A percentile compares a stretch with the other conserved stretches of the same genome.
phyloP scores from a whole-genome alignment of 2,329 filamentous ascomycete species.

The Eurotiales sp. region DNA sequence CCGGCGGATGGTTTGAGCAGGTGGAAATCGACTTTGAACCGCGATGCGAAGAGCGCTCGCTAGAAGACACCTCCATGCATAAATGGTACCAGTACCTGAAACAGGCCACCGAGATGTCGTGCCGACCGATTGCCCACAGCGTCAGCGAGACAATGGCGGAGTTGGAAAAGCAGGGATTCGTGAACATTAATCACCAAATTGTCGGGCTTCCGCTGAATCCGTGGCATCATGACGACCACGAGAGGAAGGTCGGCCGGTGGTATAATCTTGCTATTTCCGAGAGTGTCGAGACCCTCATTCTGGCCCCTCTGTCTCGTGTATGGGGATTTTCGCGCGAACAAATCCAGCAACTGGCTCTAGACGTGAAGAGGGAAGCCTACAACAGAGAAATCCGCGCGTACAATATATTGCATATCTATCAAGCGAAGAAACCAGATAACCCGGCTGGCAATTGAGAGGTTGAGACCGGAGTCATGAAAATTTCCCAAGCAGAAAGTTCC shows the following conservation, averaged over 20 bases:
- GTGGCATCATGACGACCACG: constrained; percentile 63
- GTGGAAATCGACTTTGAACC: constrained; percentile 84
- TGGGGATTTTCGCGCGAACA: constrained; percentile 59
- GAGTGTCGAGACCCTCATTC: constrained; percentile 67
- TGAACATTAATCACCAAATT: constrained; percentile 68
- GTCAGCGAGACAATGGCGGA: constrained; percentile 51
- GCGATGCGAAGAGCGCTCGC: constrained; percentile 63
- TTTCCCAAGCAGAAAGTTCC: too few species aligned
- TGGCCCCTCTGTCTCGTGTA: constrained; percentile 68
- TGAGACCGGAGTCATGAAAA: too few species aligned
- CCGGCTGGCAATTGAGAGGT: constrained; percentile 22
- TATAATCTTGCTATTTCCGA: constrained; percentile 76
- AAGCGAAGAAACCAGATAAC: constrained; percentile 37
- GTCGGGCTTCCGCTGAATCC: constrained; percentile 70
- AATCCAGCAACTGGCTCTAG: constrained; percentile 59
- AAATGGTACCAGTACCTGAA: constrained; percentile 69
- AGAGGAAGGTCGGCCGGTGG: constrained; percentile 71
- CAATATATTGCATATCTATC: constrained; percentile 51
- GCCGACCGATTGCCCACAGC: constrained; percentile 64
- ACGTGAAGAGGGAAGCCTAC: constrained; percentile 66
- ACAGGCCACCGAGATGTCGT: constrained; percentile 62
- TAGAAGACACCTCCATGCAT: constrained; percentile 53
- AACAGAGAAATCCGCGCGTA: constrained; percentile 66
- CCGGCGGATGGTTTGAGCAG: constrained; percentile 77
- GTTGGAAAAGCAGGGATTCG: constrained; percentile 71